phyloP scores from a whole-genome alignment of 2,329 filamentous ascomycete species.

The Penicillium paneum region DNA sequence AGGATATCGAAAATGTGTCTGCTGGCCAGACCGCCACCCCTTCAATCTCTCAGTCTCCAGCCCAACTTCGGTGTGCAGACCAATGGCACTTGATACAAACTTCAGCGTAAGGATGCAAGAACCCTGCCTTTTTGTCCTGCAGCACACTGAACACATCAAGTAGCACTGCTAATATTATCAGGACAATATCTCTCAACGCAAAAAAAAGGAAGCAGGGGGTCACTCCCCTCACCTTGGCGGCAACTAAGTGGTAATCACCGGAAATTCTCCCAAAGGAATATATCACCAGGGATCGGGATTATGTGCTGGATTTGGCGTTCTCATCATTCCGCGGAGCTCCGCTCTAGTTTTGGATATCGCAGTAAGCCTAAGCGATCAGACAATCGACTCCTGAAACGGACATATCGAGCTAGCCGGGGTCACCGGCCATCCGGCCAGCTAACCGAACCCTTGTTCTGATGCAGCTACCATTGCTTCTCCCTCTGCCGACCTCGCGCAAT shows the following conservation, averaged over 20 bases:
- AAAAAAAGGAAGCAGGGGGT: slow-evolving; percentile 23
- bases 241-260: slow-evolving; percentile 43
- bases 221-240: slow-evolving; percentile 38
- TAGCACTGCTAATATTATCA: slow-evolving; percentile 30
- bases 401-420: neutral
- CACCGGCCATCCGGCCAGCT: neutral
- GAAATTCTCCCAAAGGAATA: slow-evolving; percentile 3
- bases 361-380: neutral
- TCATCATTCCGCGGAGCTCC: neutral
- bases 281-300: slow-evolving; percentile 1
- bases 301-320: slow-evolving; percentile 10
- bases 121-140: slow-evolving; percentile 6
- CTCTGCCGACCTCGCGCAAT: slow-evolving; percentile 9
- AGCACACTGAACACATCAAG: slow-evolving; percentile 4
- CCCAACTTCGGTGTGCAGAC: slow-evolving; percentile 29
- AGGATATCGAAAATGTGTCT: slow-evolving; percentile 38
- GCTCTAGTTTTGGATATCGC: slow-evolving; percentile 6
- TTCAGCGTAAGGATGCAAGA: slow-evolving; percentile 7
- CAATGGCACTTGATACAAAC: slow-evolving; percentile 33
- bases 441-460: slow-evolving; percentile 5
- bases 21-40: slow-evolving; percentile 29
- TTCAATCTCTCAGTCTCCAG: slow-evolving; percentile 31
- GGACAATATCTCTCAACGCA: slow-evolving; percentile 30
- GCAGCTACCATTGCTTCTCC: slow-evolving; percentile 1
- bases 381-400: slow-evolving; percentile 13